These are phyloP conservation scores for Lachancea thermotolerans DNA, from an alignment of 805 yeast genomes.

Conservation along the genomic window DNA sequence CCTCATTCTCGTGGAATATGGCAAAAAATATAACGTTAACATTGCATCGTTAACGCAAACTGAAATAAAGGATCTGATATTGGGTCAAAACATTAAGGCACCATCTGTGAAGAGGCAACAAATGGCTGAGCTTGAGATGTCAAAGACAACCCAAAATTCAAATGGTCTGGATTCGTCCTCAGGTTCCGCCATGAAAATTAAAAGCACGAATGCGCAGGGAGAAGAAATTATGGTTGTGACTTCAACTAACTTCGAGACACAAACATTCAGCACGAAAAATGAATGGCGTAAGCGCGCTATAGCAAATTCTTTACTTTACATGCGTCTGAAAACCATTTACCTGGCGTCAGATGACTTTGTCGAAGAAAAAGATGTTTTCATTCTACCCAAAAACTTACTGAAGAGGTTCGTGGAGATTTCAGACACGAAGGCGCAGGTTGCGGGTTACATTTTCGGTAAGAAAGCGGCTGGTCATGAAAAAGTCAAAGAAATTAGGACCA, in stretches of 20 bases:
- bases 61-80: conserved; percentile 86
- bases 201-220: conserved; percentile 87
- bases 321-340: conserved; percentile 69
- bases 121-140: conserved; percentile 64
- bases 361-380: conserved; percentile 53
- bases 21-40: conserved; percentile 77
- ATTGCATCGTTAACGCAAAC: conserved; percentile 83
- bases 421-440: conserved; percentile 76
- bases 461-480: conserved; percentile 65
- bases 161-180: conserved; percentile 40
- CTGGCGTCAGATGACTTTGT: conserved; percentile 63
- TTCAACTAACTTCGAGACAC: conserved; percentile 81
- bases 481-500: conserved; percentile 69
- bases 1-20: conserved; percentile 76
- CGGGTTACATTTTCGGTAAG: conserved; percentile 73
- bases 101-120: conserved; percentile 85
- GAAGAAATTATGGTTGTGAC: conserved; percentile 94
- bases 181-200: conserved; percentile 70
- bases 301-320: conserved; percentile 62
- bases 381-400: conserved; percentile 76
- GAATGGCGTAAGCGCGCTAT: conserved; percentile 91
- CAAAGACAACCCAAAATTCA: conserved; percentile 36
- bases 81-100: conserved; percentile 89
- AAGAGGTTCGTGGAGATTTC: conserved; percentile 72
- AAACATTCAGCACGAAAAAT: conserved; percentile 70